Base-by-base conservation (phyloP, 2,329 filamentous ascomycete genomes). In the Xylariomycetidae sp. region DNA sequence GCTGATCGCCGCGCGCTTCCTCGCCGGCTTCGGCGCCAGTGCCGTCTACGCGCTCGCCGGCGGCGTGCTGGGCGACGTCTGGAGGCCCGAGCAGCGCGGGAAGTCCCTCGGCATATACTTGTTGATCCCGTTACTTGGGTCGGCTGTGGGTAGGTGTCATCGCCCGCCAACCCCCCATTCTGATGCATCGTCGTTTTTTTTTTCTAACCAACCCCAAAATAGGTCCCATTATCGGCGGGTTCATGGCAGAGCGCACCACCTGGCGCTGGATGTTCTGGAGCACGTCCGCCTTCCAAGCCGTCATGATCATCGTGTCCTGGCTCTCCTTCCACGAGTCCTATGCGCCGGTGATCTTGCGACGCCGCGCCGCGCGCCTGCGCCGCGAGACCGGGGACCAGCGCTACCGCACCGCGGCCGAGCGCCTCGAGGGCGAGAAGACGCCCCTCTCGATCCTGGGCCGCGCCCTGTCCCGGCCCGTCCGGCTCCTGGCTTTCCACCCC, bases 401-500 rank as follows among this genome's bases (percentile, higher is more conserved):
- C 0, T 64, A 61, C 12, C 45, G 58, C 11, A 62, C 64, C 1
- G 23, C 58, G 4, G 57, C 50, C 34, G 67, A 73, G 33, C 53
- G 49, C 2, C 51, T 58, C 0, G 51, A 66, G 22, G 23, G 39
- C 8, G 52, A 54, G 11, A 50, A 47, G 3, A 42, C 61, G 6
- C 38, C 26, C 3, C 2, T 61, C 12, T 43, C 18, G 1, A 18
- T 54, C 4, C 29, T 66, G 2, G 32, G 27, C 1, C 45, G 44
- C 5, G 64, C 70, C 3, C 45, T 80, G 25, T 57, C 69, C 6
- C 66, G 79, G 0, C 79, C 79, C 0, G 65, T 80, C 34, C 65
- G 67, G 2, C 62, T 83, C 4, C 59, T 83, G 1, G 44, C 49
- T 6, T 77, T 74, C 1, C 76, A 82, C 33, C 73, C 76, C 9